These are phyloP conservation scores for Melampsora americana DNA, from an alignment of 1,284 basidiomycete species.

Conservation along the genomic window DNA sequence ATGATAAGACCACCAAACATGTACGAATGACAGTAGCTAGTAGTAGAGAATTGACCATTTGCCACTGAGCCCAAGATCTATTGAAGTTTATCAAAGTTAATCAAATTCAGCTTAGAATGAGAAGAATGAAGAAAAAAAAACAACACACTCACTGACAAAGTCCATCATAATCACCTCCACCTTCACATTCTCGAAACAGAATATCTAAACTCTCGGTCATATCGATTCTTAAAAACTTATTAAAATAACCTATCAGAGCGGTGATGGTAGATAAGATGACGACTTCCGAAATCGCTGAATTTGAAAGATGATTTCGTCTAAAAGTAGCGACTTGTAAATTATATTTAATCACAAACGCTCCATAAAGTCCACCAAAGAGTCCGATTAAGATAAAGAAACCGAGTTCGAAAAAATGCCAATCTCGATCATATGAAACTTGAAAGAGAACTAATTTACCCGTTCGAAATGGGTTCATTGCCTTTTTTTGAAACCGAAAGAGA, in stretches of 20 bases:
- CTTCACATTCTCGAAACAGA: conserved; percentile 92
- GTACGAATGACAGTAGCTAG: conserved; percentile 85
- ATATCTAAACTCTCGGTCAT: conserved; percentile 98
- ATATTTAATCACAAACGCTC: conserved; percentile 94
- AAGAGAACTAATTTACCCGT: conserved; percentile 97
- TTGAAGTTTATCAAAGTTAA: background rate
- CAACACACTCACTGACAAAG: conserved; percentile 77
- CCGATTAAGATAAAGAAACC: conserved; percentile 83
- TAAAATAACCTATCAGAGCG: conserved; percentile 87
- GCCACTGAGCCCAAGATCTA: conserved; percentile 86
- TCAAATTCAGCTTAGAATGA: background rate
- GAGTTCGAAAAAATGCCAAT: conserved; percentile 99
- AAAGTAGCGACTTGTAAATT: conserved; percentile 93
- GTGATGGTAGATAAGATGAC: conserved; percentile 81
- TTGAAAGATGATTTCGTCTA: conserved; percentile 78
- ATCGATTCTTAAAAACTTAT: conserved; percentile 90
- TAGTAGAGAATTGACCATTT: conserved; percentile 85
- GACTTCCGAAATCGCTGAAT: conserved; percentile 82
- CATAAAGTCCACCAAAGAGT: conserved; percentile 94
- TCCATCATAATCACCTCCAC: conserved; percentile 83
- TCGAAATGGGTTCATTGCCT: conserved; percentile 97
- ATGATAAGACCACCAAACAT: conserved; percentile 82
- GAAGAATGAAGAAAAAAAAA: background rate
- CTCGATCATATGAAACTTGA: conserved; percentile 93
- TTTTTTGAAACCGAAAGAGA: too few species aligned